A percentile compares a stretch with the other conserved stretches of the same genome.
phyloP scores from a whole-genome alignment of 768 basidiomycete genomes.

The Mycena kentingensis region DNA sequence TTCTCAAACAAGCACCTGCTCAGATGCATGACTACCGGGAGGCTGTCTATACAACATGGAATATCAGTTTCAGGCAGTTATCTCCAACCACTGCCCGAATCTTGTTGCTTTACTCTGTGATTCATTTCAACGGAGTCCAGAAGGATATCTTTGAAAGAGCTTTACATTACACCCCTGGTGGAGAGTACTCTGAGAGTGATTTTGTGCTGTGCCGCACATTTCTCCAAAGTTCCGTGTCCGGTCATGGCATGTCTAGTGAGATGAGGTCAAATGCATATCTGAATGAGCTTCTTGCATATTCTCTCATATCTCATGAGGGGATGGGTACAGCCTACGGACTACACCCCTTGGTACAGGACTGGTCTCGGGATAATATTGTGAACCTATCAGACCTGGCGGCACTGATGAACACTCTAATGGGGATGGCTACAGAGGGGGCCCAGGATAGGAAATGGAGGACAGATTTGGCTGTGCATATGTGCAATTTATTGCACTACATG shows the following conservation, averaged over 20 bases:
- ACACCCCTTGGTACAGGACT: neutral
- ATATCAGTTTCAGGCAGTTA: conserved; percentile 4
- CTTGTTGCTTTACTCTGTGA: conserved; percentile 1
- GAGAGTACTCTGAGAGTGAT: neutral
- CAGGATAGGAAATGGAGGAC: neutral
- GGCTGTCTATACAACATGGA: conserved; percentile 6
- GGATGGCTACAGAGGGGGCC: neutral
- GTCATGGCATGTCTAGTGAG: neutral
- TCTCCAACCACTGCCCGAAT: neutral
- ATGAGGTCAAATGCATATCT: neutral
- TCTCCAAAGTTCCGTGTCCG: neutral
- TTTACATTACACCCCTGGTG: neutral
- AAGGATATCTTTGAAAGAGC: conserved; percentile 4
- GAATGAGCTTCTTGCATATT: no score
- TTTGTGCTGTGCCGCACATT: neutral
- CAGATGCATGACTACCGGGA: neutral
- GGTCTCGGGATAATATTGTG: neutral
- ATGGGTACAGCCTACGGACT: neutral
- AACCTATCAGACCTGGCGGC: neutral
- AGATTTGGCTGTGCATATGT: neutral
- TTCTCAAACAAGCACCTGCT: neutral
- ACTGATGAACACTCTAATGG: neutral
- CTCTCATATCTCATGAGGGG: neutral
- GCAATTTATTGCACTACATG: neutral
- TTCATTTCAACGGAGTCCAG: neutral